phyloP scores from a whole-genome alignment of 139 green algal genomes.

The Chlamydomonas sp. region DNA sequence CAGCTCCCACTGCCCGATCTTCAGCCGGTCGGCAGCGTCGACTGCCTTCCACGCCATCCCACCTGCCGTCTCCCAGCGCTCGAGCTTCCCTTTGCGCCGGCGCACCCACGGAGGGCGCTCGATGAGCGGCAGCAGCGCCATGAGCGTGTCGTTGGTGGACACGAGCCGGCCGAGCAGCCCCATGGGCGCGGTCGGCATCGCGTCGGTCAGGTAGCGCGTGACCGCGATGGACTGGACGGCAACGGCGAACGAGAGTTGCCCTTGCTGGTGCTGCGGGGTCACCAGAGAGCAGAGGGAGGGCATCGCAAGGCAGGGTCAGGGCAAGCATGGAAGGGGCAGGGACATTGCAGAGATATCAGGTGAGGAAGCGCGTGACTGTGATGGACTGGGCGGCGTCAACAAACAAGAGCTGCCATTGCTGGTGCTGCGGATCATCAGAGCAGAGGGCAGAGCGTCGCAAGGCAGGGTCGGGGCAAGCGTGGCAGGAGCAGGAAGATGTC shows the following conservation, averaged over 20 bases:
- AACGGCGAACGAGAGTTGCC: not conserved
- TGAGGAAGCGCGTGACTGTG: too few species aligned
- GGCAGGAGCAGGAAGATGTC: too few species aligned
- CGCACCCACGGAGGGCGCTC: slow-evolving; percentile 63
- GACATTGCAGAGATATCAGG: too few species aligned
- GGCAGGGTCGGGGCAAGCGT: too few species aligned
- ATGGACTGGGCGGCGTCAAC: too few species aligned
- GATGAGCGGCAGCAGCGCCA: slow-evolving; percentile 74
- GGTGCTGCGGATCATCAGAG: too few species aligned
- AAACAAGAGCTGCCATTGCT: too few species aligned
- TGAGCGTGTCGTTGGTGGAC: slow-evolving; percentile 59
- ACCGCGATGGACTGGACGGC: not conserved
- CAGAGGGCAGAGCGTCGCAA: too few species aligned
- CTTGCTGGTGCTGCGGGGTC: too few species aligned
- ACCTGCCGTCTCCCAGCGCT: slow-evolving; percentile 43
- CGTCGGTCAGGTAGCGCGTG: slow-evolving; percentile 72
- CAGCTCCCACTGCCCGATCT: slow-evolving; percentile 56
- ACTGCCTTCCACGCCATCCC: slow-evolving; percentile 53
- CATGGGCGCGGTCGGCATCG: slow-evolving; percentile 49
- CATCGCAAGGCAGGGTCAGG: too few species aligned
- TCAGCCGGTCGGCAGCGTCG: slow-evolving; percentile 51
- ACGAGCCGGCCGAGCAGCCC: slow-evolving; percentile 57
- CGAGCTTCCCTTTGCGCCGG: not conserved
- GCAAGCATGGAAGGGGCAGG: too few species aligned
- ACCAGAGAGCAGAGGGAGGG: too few species aligned